Percentiles rank a stretch among this genome's conserved stretches.
These are phyloP conservation scores for Macrotyloma uniflorum DNA, from an alignment of 306 rosid genomes.

Conservation along the genomic window DNA sequence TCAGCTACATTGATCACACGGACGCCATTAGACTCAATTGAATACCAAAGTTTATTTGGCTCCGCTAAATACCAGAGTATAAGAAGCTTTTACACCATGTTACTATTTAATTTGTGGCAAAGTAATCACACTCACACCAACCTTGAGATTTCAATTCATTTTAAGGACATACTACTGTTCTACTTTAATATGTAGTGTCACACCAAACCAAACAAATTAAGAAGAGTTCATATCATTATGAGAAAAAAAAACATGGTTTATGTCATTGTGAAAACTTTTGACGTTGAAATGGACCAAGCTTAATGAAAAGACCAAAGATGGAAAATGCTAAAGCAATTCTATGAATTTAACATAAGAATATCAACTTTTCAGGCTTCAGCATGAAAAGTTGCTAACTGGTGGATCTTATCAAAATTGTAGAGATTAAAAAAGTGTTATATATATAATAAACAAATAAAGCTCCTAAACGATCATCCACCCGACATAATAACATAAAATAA, in stretches of 20 bases:
- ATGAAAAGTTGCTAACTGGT: neutral
- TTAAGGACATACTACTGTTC: neutral
- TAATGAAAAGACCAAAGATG: neutral
- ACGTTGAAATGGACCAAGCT: neutral
- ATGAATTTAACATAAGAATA: neutral
- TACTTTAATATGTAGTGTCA: neutral
- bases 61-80: too few relatives aligned
- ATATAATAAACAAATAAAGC: neutral
- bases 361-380: slow-evolving; percentile 18
- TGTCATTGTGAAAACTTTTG: neutral
- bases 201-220: neutral
- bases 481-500: neutral
- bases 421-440: too few relatives aligned
- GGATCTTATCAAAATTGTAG: slow-evolving; percentile 11
- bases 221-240: neutral
- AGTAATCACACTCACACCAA: neutral
- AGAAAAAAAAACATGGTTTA: neutral
- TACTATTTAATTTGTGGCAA: neutral
- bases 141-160: neutral
- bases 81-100: too few relatives aligned
- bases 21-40: too few relatives aligned
- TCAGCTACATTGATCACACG: too few relatives aligned
- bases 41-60: too few relatives aligned
- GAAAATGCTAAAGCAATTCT: neutral
- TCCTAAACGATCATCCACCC: neutral